Base-by-base conservation (phyloP, 2,329 filamentous ascomycete species). In the Xylaria sp. region DNA sequence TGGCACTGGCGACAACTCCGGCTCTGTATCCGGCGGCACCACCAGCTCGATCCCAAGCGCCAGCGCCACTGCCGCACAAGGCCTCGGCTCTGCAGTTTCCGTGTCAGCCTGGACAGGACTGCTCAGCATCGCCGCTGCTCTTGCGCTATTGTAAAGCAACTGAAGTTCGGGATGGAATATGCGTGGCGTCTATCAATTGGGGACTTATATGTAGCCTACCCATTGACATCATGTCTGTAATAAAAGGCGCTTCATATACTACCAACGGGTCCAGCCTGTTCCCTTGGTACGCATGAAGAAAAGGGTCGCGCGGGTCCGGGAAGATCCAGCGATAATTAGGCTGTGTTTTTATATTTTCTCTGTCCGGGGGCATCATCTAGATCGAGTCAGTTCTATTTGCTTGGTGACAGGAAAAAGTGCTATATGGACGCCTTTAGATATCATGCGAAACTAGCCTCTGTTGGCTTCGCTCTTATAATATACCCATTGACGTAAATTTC, bases 71-170 rank as follows among this genome's bases (percentile, higher is more conserved):
- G 50, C 64, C 17, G 65, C 62, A 4, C 67, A 68, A 17, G 73
- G 55, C n/a, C 71, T 63, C 13, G 73, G 69, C 29, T 69, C 62
- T 51, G 36, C 60, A 4, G 62, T 84, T 68, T 71, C 78, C 55
- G 78, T 79, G 7, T 80, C 84, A 29, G 77, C 77, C 73, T 77
- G 80, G 17, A 71, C 83, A 67, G 77, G 78, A 47, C 77, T 87
- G 53, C 69, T 84, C 56, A 81, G 75, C 66, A 66, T 84, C 38
- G 83, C 77, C 61, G 78, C 80, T 64, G 71, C 68, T 57, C 77
- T 86, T 65, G 66, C 76, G 27, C 71, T 86, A 72, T 76, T 87
- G 68, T 76, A 60, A 77, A 51, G 50, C 44, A 54, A 44, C 63
- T 53, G 25, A 39, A 2, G 3, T 49, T 15, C 11, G 2, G 7